Conservation (phyloP, 208 protist genomes). For the Angomonas deanei region DNA sequence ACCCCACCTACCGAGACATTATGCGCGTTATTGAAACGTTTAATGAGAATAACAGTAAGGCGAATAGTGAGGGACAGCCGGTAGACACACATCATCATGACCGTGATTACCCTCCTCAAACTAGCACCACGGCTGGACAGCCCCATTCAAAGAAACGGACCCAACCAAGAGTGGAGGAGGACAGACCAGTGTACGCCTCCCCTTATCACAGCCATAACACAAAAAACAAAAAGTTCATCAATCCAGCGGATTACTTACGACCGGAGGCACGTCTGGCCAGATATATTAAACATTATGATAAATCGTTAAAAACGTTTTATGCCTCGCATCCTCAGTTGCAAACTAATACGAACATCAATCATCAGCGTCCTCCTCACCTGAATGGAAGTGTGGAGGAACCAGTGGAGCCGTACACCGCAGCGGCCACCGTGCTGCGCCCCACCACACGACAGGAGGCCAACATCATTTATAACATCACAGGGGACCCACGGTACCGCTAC, state of each 20-base stretch:
- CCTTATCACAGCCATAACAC: too few relatives aligned
- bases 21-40: constrained; percentile 51
- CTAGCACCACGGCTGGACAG: too few relatives aligned
- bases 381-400: constrained; percentile 1
- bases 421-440: constrained; percentile 11
- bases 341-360: too few relatives aligned
- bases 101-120: too few relatives aligned
- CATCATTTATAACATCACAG: constrained; percentile 67
- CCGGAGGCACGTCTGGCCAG: background rate
- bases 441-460: constrained; percentile 29
- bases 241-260: constrained; percentile 13
- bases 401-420: background rate
- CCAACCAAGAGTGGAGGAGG: too few relatives aligned
- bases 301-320: background rate
- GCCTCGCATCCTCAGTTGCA: too few relatives aligned
- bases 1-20: constrained; percentile 51
- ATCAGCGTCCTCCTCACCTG: too few relatives aligned
- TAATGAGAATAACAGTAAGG: background rate
- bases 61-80: too few relatives aligned
- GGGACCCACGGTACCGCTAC: constrained; percentile 68
- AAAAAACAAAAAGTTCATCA: too few relatives aligned
- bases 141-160: too few relatives aligned
- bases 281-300: background rate
- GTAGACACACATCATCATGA: too few relatives aligned
- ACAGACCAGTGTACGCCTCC: too few relatives aligned